Base-by-base conservation (phyloP, 2,329 filamentous ascomycete genomes). In the Claviceps paspali region DNA sequence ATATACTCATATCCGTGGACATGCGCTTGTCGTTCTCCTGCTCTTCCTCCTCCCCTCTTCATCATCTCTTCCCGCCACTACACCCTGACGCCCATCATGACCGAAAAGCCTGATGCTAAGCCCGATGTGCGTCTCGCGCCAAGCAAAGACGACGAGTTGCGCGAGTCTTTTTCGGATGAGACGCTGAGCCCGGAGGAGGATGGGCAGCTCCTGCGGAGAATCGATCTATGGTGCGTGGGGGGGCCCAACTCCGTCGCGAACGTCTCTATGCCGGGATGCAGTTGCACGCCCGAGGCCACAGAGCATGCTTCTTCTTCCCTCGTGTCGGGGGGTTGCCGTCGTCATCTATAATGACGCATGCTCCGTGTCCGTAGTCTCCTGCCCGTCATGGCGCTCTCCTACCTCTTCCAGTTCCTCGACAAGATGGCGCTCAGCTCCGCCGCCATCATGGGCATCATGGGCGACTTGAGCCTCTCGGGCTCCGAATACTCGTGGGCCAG, bases 331-430 rank as follows among this genome's bases (percentile, higher is more conserved):
- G n/a, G n/a, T n/a, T n/a, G n/a, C n/a, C n/a, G n/a, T n/a, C n/a
- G n/a, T n/a, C n/a, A n/a, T n/a, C n/a, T n/a, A n/a, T 21, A 22
- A 32, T 8, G 2, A 21, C 18, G 6, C 7, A 2, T 14, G n/a
- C 21, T 21, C 32, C 22, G 15, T 43, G 19, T 11, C 15, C 10
- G 24, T 23, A 65, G 64, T 53, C 44, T 73, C 22, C 63, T 77
- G 52, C 74, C 64, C 4, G 41, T 64, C 40, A 62, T 67, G 59
- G 70, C 55, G 38, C 61, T 45, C 47, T 69, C 61, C 1, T 77
- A 77, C 47, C 64, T 69, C n/a, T 54, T 76, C 5, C 73, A 77
- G 42, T 77, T 68, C 43, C 57, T 73, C 2, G 74, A 79, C 54
- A 77, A 79, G 50, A 68, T 67, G 0, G 65, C 64, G 0, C 53